Base-by-base conservation (phyloP, 2,329 filamentous ascomycete genomes). In the Penicillium sp. region DNA sequence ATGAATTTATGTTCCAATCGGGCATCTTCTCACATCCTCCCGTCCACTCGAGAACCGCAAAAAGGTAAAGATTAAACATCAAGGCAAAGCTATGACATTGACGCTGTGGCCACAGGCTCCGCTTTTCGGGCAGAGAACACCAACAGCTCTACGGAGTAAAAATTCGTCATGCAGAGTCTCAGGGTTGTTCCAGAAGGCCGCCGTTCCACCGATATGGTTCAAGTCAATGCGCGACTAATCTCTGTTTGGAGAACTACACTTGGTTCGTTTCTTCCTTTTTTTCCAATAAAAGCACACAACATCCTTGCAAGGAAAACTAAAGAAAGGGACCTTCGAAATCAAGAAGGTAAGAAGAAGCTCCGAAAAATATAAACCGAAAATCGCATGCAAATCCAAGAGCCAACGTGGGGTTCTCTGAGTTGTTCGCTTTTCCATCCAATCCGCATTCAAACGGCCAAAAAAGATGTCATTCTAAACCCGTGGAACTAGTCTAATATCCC, bases 391-490 rank as follows among this genome's bases (percentile, higher is more conserved):
- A 48, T 43, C 16, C 13, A 25, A 33, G 34, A 27, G 25, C 50
- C 43, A 50, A 60, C 55, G 58, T 59, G 57, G 54, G 52, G 55
- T 56, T 53, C 54, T 60, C 57, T 63, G 61, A 59, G 57, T 65
- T 64, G 64, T 63, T 64, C 56, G 58, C 49, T 50, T 49, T 46
- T 46, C 33, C 46, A 54, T 53, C 56, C 54, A 54, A 56, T 56
- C 51, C 52, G 49, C 49, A 49, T 57, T 46, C 61, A 57, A 45
- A n/a, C 44, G 19, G n/a, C 41, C 58, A 50, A 33, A 36, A 49
- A 42, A 34, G 45, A 53, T 46, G 42, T 54, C 39, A 56, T 53
- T 45, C 49, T 58, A 42, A 46, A 54, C 55, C 56, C 57, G 35
- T 40, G 58, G 58, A 52, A 56, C 50, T 59, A 58, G 49, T 14